Evolutionary conservation across 2,329 filamentous ascomycete genomes (phyloP), one percentile per base, ranked within the genome.

Genomic region (Beauveria pseudobassiana): DNA sequence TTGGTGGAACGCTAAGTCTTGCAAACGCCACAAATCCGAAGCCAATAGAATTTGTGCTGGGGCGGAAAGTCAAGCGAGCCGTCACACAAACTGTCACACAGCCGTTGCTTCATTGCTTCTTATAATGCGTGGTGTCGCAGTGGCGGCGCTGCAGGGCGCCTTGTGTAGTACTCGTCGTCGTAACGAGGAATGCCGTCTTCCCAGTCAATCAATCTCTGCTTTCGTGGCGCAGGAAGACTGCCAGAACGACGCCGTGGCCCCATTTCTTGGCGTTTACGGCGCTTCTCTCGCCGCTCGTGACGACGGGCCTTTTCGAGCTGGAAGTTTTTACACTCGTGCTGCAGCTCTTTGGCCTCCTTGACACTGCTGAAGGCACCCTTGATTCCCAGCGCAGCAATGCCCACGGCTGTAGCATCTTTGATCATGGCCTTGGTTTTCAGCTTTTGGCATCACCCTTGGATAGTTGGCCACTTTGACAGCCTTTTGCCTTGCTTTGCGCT

Each of bases 331-430:
- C 78, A 73, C 69, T 82, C 79, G 51, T 81, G 75, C 48, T 71
- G 70, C 71, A 79, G 68, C 64, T 84, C 78, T 61, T 77, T 78
- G 62, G 77, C 82, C 65, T 84, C 80, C 71, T 85, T 83, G 69
- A 85, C 72, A 69, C 84, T 82, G 18, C 75, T 77, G 49, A 85
- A 66, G 66, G 82, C 82, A 40, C 82, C 79, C 69, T 83, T 82
- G 72, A 86, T 80, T 51, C 82, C 81, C 67, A 86, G 67, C 14
- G 81, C 82, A 1, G 82, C 83, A 56, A 85, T 80, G 62, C 82
- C 82, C 6, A 85, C 75, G 3, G 82, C 82, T n/a, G 82, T 82
- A 0, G 80, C 81, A 66, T 86, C 82, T 71, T 84, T 80, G 65
- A 85, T 69, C 10, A 85, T 70, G 12, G 82, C 81, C 70, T 80